Conservation (phyloP, 257 asterid genomes). For the Linaria vulgaris region DNA sequence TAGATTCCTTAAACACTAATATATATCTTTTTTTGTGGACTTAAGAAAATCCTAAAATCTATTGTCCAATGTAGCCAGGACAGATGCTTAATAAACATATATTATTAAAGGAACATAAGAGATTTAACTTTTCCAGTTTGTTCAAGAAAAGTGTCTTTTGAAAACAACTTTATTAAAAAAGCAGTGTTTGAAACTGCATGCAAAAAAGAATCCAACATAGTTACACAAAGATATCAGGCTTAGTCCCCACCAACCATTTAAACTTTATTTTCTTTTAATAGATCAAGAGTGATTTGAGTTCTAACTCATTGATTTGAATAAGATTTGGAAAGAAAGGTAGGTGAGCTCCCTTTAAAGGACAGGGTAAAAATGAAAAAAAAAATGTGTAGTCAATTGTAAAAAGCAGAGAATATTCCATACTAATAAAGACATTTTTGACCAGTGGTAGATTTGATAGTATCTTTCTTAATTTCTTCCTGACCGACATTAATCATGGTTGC, state of each 20-base stretch:
- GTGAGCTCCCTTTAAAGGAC: slow-evolving; percentile 10
- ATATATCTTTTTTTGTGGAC: too few relatives aligned
- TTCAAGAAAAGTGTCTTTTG: background rate
- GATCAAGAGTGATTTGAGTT: background rate
- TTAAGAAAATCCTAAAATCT: background rate
- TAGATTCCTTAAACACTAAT: too few relatives aligned
- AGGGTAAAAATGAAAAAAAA: background rate
- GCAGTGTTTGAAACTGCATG: background rate
- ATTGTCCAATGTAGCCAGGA: background rate
- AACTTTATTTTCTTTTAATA: too few relatives aligned
- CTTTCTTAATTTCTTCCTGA: too few relatives aligned
- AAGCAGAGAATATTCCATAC: slow-evolving; percentile 2
- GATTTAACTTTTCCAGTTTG: background rate
- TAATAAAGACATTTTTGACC: slow-evolving; percentile 19
- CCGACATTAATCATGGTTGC: background rate
- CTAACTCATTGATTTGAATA: background rate
- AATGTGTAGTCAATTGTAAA: background rate
- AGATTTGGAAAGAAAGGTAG: slow-evolving; percentile 1
- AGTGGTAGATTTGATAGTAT: background rate
- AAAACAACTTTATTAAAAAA: background rate
- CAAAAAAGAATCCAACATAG: background rate
- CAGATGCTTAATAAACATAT: background rate
- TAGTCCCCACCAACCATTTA: slow-evolving; percentile 8
- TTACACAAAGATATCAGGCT: slow-evolving; percentile 5
- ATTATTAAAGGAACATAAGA: background rate